These are phyloP conservation scores for Epichloe festucae DNA, from an alignment of 2,329 filamentous ascomycete species.

Conservation along the genomic window DNA sequence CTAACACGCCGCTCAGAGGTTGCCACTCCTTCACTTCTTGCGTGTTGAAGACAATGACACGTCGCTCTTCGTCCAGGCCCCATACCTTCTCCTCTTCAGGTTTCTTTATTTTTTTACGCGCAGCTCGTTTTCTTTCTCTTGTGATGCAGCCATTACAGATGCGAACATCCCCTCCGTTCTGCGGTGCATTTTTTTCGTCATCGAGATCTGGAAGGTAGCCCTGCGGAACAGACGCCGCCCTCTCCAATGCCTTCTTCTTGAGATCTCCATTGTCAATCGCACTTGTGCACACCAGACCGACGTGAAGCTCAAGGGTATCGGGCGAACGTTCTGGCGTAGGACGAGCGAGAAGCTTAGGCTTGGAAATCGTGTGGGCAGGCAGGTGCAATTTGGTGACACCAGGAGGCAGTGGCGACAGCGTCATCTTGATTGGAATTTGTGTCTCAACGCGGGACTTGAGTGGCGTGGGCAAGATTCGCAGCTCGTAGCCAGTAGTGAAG, in stretches of 20 bases:
- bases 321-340: constrained; percentile 49
- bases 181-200: constrained; percentile 56
- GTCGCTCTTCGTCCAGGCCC: constrained; percentile 63
- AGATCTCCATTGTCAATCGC: constrained; percentile 66
- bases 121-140: constrained; percentile 80
- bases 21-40: constrained; percentile 79
- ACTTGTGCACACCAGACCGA: constrained; percentile 80
- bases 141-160: constrained; percentile 89
- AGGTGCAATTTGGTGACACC: constrained; percentile 73
- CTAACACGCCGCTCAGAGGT: constrained; percentile 39
- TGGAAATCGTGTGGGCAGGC: constrained; percentile 82
- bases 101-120: constrained; percentile 80
- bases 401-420: constrained; percentile 59
- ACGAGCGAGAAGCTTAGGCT: constrained; percentile 79
- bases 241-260: constrained; percentile 52
- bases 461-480: constrained; percentile 54
- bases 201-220: constrained; percentile 25
- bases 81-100: constrained; percentile 85
- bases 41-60: constrained; percentile 86
- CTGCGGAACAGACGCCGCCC: constrained; percentile 30
- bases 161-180: constrained; percentile 84
- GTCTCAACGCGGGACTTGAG: constrained; percentile 90
- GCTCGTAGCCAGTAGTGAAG: constrained; percentile 24
- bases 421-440: constrained; percentile 80
- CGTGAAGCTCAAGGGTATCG: constrained; percentile 68